Evolutionary conservation across 2,329 filamentous ascomycete genomes (phyloP), one percentile per base, ranked within the genome.

Genomic region (Pseudocercospora fijiensis): DNA sequence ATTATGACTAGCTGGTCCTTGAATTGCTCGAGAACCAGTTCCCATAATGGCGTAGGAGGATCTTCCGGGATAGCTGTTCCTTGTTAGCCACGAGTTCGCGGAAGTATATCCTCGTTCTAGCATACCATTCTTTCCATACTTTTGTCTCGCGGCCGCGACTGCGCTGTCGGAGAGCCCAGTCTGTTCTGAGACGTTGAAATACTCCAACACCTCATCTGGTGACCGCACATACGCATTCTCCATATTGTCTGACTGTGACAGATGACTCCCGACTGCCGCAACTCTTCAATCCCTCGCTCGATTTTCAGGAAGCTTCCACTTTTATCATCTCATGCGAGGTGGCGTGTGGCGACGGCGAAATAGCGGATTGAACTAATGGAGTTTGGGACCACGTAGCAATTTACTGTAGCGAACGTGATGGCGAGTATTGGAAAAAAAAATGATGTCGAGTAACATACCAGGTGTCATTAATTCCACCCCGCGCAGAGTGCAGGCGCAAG

Each of bases 1-100:
- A 99, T 99, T 60, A 99, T 86, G 70, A 99, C 95, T 55, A 99
- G 87, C 79, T 99, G 95, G 77, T 99, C 95, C 80, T 99, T 97
- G 85, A 99, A 99, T 78, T 99, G 95, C 80, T 99, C 95, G 64
- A 99, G 85, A 61, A 99, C 91, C 67, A 99, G 88, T 80, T 98
- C 87, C 95, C 94, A 99, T 55, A 99, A 78, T 43, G 95, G 95
- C 30, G 95, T 99, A 2, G 95, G 92, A 60, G 95, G 95, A 69
- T 99, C 95, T 81, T 99, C 95, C 52, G 87, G 85, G 61, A 91
- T 83, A 62, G 88, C 88, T 91, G 67, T 49, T 2, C 37, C 28
- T 8, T 57, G 64, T 74, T 51, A 74, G 68, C 24, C 24, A 22
- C 43, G 16, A 30, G 4, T 22, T 27, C n/a, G 16, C 43, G 26